Evolutionary conservation across 345 rosid species (phyloP).

Genomic region (Populus deltoides): DNA sequence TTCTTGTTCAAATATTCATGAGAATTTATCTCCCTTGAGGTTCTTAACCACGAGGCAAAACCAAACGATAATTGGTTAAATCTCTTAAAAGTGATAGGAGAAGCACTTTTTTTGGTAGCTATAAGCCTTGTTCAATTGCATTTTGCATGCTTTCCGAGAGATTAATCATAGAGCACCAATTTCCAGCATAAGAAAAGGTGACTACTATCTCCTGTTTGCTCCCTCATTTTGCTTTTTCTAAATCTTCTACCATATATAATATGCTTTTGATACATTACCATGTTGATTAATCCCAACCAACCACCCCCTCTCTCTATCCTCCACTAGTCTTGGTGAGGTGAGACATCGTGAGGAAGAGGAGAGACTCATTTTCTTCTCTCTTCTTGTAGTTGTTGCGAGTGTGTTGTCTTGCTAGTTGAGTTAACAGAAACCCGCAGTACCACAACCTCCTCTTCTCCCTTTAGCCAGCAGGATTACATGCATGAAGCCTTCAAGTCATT

Average conservation of each 20-base stretch:
- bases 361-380: neutral
- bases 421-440: conserved; percentile 1
- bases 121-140: conserved; percentile 18
- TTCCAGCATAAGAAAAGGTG: conserved; percentile 9
- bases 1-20: no score
- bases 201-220: neutral
- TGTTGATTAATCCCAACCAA: conserved; percentile 46
- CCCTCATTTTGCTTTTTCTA: conserved; percentile 1
- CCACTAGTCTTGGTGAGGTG: conserved; percentile 13
- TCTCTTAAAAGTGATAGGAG: neutral
- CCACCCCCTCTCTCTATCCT: conserved; percentile 12
- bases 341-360: neutral
- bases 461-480: conserved; percentile 12
- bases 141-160: conserved; percentile 29
- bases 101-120: neutral
- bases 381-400: neutral
- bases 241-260: conserved; percentile 21
- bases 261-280: conserved; percentile 38
- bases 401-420: conserved; percentile 1
- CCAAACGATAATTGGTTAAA: neutral
- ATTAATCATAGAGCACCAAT: conserved; percentile 37
- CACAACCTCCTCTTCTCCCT: neutral
- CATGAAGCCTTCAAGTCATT: conserved; percentile 25
- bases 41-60: no score
- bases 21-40: no score